Conservation (phyloP, 495 filamentous ascomycete genomes). For the Podospora comata region DNA sequence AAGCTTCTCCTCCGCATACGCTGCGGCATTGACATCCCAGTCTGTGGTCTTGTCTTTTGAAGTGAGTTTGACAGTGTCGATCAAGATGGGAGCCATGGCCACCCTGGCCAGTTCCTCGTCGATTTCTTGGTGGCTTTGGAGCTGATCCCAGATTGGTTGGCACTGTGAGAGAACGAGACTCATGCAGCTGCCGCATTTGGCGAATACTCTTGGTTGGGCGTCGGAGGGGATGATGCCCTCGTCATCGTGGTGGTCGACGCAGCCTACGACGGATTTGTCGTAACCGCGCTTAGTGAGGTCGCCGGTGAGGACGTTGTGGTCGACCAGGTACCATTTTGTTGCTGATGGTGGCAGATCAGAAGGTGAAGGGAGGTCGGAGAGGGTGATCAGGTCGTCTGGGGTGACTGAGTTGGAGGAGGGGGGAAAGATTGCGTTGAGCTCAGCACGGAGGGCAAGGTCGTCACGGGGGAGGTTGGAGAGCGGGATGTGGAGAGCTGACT, state of each 20-base stretch:
- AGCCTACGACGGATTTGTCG: slow-evolving; percentile 55
- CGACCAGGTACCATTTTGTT: slow-evolving; percentile 69
- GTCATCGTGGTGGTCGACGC: slow-evolving; percentile 90
- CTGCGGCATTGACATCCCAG: slow-evolving; percentile 61
- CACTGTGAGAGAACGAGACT: slow-evolving; percentile 70
- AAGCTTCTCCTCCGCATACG: slow-evolving; percentile 54
- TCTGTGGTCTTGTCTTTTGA: slow-evolving; percentile 69
- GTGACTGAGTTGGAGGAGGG: slow-evolving; percentile 37
- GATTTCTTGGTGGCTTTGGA: slow-evolving; percentile 15
- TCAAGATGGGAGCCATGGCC: slow-evolving; percentile 74
- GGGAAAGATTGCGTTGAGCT: slow-evolving; percentile 60
- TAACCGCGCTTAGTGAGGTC: slow-evolving; percentile 38
- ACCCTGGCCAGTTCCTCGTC: slow-evolving; percentile 65
- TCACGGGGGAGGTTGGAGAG: slow-evolving; percentile 70
- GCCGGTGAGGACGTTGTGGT: slow-evolving; percentile 80
- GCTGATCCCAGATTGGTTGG: slow-evolving; percentile 54
- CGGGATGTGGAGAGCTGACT: slow-evolving; percentile 64
- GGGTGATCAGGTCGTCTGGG: slow-evolving; percentile 48
- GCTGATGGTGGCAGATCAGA: slow-evolving; percentile 31
- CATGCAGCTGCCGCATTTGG: slow-evolving; percentile 73
- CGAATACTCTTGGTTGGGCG: slow-evolving; percentile 59
- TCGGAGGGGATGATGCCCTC: slow-evolving; percentile 59
- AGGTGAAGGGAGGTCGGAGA: slow-evolving; percentile 45
- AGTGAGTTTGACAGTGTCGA: slow-evolving; percentile 78
- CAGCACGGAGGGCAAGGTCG: slow-evolving; percentile 72